phyloP scores from a whole-genome alignment of 768 basidiomycete genomes.

The Lactarius deliciosus region DNA sequence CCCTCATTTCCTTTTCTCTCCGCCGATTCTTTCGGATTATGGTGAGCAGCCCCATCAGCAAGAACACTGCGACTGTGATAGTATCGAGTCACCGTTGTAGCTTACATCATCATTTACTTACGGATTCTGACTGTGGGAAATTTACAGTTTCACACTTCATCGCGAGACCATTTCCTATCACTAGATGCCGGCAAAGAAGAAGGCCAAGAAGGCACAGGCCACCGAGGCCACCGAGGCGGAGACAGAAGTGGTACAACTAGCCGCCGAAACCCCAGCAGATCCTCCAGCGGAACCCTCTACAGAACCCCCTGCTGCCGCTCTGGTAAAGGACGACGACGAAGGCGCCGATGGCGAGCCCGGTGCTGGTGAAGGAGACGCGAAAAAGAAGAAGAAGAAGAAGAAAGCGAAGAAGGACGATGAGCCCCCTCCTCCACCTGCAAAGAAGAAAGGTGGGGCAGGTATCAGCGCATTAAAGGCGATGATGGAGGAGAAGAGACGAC shows the following conservation, averaged over 20 bases:
- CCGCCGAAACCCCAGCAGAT: slow-evolving; percentile 9
- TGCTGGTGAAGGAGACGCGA: slow-evolving; percentile 46
- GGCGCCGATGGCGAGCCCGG: slow-evolving; percentile 68
- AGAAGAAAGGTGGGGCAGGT: slow-evolving; percentile 67
- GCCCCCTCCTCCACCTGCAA: slow-evolving; percentile 55
- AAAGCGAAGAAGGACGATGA: slow-evolving; percentile 76
- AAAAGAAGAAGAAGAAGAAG: slow-evolving; percentile 83
- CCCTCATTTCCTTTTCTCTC: slow-evolving; percentile 95
- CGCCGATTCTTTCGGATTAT: slow-evolving; percentile 95
- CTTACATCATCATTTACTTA: neutral
- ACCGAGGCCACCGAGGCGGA: slow-evolving; percentile 37
- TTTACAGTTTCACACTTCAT: neutral
- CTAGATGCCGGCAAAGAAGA: slow-evolving; percentile 73
- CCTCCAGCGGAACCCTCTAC: slow-evolving; percentile 31
- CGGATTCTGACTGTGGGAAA: slow-evolving; percentile 1
- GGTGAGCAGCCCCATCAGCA: slow-evolving; percentile 85
- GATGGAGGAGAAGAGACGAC: slow-evolving; percentile 87
- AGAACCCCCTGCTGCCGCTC: slow-evolving; percentile 35
- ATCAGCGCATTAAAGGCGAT: slow-evolving; percentile 83
- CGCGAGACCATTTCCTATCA: neutral
- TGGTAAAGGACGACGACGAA: slow-evolving; percentile 50
- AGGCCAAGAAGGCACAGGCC: slow-evolving; percentile 68
- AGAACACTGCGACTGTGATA: no score
- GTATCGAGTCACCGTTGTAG: neutral
- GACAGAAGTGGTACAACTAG: neutral